These are phyloP conservation scores for Prunus dulcis DNA, from an alignment of 306 rosid species.

Conservation along the genomic window DNA sequence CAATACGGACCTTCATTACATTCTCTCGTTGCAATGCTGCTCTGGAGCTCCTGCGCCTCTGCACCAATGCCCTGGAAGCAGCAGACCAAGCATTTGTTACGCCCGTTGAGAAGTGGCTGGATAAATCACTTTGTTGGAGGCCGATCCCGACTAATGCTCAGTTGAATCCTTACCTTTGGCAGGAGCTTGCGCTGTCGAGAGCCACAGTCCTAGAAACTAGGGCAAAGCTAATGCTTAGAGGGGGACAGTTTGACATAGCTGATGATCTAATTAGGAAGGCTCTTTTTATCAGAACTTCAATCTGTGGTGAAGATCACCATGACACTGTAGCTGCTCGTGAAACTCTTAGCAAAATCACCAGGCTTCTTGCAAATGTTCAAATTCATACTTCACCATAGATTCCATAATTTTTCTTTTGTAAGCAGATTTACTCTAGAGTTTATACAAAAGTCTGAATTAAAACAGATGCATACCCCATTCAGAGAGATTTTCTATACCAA, in stretches of 20 bases:
- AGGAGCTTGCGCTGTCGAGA: constrained; percentile 71
- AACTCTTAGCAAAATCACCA: constrained; percentile 71
- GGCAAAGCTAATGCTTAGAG: constrained; percentile 86
- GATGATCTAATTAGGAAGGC: constrained; percentile 84
- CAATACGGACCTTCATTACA: constrained; percentile 69
- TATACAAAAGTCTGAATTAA: constrained; percentile 46
- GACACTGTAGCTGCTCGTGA: constrained; percentile 76
- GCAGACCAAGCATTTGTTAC: constrained; percentile 79
- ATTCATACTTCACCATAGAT: constrained; percentile 60
- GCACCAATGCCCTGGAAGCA: constrained; percentile 77
- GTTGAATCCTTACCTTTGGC: constrained; percentile 86
- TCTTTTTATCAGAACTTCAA: constrained; percentile 73
- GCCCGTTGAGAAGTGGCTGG: constrained; percentile 80
- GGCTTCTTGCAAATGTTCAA: constrained; percentile 69
- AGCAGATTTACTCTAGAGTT: constrained; percentile 40
- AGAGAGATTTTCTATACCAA: constrained; percentile 28
- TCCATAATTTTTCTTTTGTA: constrained; percentile 35
- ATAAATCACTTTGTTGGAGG: constrained; percentile 79
- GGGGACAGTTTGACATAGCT: constrained; percentile 75
- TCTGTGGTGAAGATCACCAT: constrained; percentile 82
- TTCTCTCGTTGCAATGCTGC: constrained; percentile 77
- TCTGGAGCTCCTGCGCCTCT: constrained; percentile 70
- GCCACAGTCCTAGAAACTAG: constrained; percentile 83
- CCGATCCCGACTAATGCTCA: constrained; percentile 78
- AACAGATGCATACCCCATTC: constrained; percentile 41